These are phyloP conservation scores for Leccinum variabile DNA, from an alignment of 1,284 basidiomycete genomes.

Conservation along the genomic window DNA sequence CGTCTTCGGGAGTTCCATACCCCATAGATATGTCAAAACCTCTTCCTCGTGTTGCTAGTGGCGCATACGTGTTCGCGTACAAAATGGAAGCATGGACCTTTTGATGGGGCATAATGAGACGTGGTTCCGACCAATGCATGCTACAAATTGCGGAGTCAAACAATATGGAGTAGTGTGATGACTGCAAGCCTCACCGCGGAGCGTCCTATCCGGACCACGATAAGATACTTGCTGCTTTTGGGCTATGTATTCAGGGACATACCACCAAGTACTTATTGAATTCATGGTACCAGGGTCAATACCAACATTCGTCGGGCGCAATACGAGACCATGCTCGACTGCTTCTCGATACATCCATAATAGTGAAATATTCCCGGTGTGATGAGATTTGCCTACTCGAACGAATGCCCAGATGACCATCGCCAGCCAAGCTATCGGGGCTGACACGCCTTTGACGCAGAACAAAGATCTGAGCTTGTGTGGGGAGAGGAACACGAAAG, in stretches of 20 bases:
- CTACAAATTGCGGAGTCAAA: not conserved
- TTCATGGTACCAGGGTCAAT: conserved; percentile 14
- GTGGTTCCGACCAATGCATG: not conserved
- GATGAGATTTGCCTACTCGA: not conserved
- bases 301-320: conserved; percentile 16
- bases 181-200: not conserved
- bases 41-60: not conserved
- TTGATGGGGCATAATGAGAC: not conserved
- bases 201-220: not conserved
- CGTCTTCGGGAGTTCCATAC: not conserved
- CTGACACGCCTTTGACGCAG: no score
- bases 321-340: conserved; percentile 4
- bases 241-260: conserved; percentile 18
- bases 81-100: not conserved
- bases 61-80: not conserved
- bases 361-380: conserved; percentile 18
- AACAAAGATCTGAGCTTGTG: no score
- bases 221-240: not conserved
- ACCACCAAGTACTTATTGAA: conserved; percentile 19
- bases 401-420: no score
- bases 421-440: no score
- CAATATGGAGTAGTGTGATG: not conserved
- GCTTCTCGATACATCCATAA: conserved; percentile 25
- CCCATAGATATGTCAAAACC: not conserved
- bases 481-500: no score